Percentiles rank a stretch among this genome's conserved stretches.
Evolutionary conservation across 164 flowering plant species (phyloP).

Genomic region (Paratinospora sagittata): DNA sequence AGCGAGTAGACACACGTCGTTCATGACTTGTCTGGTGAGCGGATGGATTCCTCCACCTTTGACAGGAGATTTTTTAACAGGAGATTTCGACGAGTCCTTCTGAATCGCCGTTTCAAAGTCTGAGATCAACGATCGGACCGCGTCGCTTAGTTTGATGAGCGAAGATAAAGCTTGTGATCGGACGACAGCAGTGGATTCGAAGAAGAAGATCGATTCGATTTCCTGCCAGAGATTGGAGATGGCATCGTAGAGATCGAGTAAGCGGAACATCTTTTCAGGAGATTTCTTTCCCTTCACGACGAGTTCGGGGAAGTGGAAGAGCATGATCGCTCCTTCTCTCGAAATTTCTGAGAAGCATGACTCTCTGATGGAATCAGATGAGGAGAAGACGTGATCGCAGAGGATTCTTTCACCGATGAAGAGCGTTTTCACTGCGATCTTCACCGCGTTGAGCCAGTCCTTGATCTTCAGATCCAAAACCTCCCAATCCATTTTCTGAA

Average conservation of each 20-base stretch:
- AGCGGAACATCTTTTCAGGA: conserved; percentile 48
- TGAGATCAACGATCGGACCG: conserved; percentile 34
- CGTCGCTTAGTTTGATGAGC: conserved; percentile 41
- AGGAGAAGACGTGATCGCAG: conserved; percentile 58
- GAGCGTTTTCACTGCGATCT: conserved; percentile 40
- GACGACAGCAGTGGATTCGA: conserved; percentile 38
- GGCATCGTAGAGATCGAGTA: conserved; percentile 55
- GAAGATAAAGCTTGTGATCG: conserved; percentile 40
- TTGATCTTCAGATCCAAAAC: conserved; percentile 43
- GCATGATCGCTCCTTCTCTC: conserved; percentile 42
- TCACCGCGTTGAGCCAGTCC: conserved; percentile 51
- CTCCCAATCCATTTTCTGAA: conserved; percentile 62
- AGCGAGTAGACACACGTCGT: conserved; percentile 35
- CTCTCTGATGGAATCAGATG: conserved; percentile 39
- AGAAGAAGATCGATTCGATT: conserved; percentile 54
- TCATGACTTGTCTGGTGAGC: conserved; percentile 43
- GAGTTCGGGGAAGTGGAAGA: conserved; percentile 51
- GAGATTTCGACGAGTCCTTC: conserved; percentile 41
- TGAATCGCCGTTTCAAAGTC: conserved; percentile 51
- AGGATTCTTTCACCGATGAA: conserved; percentile 59
- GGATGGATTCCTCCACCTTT: conserved; percentile 53
- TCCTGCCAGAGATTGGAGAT: conserved; percentile 49
- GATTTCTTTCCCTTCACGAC: conserved; percentile 35
- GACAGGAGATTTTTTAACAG: conserved; percentile 21
- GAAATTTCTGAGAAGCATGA: conserved; percentile 56